Evolutionary conservation across 768 basidiomycete species (phyloP).

Genomic region (Galerina marginata): DNA sequence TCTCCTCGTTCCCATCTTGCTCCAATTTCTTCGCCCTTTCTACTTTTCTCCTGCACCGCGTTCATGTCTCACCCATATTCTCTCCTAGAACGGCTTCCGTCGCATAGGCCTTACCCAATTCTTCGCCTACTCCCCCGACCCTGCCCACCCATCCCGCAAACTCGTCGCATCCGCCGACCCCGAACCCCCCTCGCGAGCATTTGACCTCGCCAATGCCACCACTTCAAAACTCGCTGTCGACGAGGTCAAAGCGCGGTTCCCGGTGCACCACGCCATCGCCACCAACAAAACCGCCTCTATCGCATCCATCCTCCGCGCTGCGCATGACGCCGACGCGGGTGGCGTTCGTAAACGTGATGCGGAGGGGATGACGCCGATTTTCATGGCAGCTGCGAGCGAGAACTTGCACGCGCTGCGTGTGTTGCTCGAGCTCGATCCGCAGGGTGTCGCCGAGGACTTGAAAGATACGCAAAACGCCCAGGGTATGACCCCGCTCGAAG

Average conservation of each 20-base stretch:
- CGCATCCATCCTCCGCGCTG: neutral
- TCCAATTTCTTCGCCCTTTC: too few relatives aligned
- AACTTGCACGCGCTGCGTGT: slow-evolving; percentile 11
- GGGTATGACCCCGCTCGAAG: slow-evolving; percentile 16
- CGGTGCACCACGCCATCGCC: slow-evolving; percentile 11
- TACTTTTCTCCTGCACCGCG: too few relatives aligned
- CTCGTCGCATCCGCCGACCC: slow-evolving; percentile 2
- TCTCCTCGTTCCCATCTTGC: too few relatives aligned
- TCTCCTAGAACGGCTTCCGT: slow-evolving; percentile 28
- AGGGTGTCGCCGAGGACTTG: slow-evolving; percentile 7
- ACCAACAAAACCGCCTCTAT: neutral
- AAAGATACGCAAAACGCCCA: slow-evolving; percentile 2
- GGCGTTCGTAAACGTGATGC: slow-evolving; percentile 5
- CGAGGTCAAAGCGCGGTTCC: slow-evolving; percentile 1
- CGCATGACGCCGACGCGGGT: neutral
- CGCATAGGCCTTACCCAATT: slow-evolving; percentile 15
- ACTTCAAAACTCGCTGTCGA: neutral
- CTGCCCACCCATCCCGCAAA: neutral
- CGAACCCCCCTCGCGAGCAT: neutral
- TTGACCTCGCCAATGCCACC: neutral
- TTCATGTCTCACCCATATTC: too few relatives aligned
- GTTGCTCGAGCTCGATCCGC: neutral
- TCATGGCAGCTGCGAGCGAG: slow-evolving; percentile 8
- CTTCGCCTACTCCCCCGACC: neutral
- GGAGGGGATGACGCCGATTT: slow-evolving; percentile 10